Evolutionary conservation across 768 basidiomycete species (phyloP).

Genomic region (Lactarius pseudohatsudake): DNA sequence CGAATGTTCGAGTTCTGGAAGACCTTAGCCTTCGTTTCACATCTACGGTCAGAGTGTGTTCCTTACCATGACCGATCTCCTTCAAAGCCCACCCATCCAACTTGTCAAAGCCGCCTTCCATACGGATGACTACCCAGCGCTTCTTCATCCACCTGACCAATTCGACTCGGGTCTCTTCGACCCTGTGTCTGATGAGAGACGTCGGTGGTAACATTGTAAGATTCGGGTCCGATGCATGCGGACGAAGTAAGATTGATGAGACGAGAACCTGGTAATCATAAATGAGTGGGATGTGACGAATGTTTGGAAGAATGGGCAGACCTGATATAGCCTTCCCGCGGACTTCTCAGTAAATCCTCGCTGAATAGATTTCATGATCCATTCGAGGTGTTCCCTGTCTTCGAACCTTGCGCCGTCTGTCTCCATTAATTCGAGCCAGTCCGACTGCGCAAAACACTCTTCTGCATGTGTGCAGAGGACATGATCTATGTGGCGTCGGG

Average conservation of each 20-base stretch:
- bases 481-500: constrained; percentile 62
- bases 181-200: constrained; percentile 65
- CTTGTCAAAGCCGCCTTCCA: constrained; percentile 74
- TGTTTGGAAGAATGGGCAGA: constrained; percentile 33
- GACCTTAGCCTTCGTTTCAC: constrained; percentile 5
- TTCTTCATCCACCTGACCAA: constrained; percentile 72
- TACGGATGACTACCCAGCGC: constrained; percentile 72
- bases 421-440: constrained; percentile 76
- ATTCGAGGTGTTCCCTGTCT: constrained; percentile 75
- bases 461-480: constrained; percentile 59
- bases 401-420: constrained; percentile 72
- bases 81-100: constrained; percentile 88
- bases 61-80: constrained; percentile 80
- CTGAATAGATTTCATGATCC: constrained; percentile 65
- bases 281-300: neutral
- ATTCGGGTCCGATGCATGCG: constrained; percentile 57
- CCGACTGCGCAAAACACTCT: constrained; percentile 61
- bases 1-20: constrained; percentile 74
- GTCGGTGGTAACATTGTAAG: constrained; percentile 66
- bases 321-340: constrained; percentile 78
- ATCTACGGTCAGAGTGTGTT: constrained; percentile 7
- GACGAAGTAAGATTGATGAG: constrained; percentile 66
- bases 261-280: constrained; percentile 57
- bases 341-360: constrained; percentile 62
- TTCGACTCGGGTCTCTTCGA: constrained; percentile 70